Base-by-base conservation (phyloP, 2,329 filamentous ascomycete species). In the Scytalidium sp. region DNA sequence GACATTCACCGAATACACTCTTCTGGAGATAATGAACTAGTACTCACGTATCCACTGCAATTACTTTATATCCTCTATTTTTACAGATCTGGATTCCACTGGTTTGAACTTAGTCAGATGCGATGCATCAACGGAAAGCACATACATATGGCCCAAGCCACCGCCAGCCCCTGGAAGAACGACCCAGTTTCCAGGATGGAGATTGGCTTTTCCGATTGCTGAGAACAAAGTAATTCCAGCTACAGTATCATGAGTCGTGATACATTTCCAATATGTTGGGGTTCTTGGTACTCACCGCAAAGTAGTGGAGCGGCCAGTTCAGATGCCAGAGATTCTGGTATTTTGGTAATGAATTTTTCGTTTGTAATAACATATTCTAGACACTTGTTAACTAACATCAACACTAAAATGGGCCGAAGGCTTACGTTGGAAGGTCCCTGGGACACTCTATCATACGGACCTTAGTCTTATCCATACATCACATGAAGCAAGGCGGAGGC, bases 201-300 rank as follows among this genome's bases (percentile, higher is more conserved):
- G 80, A 21, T 74, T 71, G 50, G 74, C 75, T 57, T 83, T 84
- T 45, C 78, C 75, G 15, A 87, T 71, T 4, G 80, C 83, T 0
- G 76, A 67, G 66, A 85, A 87, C 9, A 80, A 77, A 0, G 83
- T 87, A 9, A 86, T 73, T n/a, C 83, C 84, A 15, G 81, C 83
- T 36, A 36, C 13, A n/a, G 5, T 15, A n/a, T n/a, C 13, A 15
- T 36, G 7, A 36, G 32, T n/a, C 7, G 5, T 7, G 13, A 36
- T 15, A 36, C 4, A n/a, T 36, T n/a, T 36, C 17, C 5, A 36
- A 15, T n/a, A 36, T 9, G 13, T 36, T 7, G 5, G 17, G 5
- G 15, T 15, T 36, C 5, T 6, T 15, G 13, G 17, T 6, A 7
- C 17, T n/a, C 17, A 36, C 32, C 5, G 62, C 83, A 87, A 49